Evolutionary conservation across 2,329 filamentous ascomycete genomes (phyloP), one percentile per base, ranked within the genome.

Genomic region (Trichophyton verrucosum): DNA sequence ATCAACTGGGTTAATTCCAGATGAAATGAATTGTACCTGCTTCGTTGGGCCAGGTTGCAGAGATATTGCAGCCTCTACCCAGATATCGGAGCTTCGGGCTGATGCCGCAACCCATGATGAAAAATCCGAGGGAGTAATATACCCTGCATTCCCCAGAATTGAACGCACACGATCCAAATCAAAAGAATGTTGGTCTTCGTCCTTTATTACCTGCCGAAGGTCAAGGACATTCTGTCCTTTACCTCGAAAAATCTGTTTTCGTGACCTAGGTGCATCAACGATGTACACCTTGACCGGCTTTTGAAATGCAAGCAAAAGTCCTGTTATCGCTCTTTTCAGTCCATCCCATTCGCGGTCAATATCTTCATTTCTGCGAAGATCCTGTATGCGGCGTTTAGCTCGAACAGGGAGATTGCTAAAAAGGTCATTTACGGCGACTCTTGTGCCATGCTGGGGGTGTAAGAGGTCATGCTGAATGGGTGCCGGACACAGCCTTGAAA

Each of bases 321-420:
- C 81, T 1, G 84, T 78, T 2, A 91, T 67, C 4, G 78, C 74
- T 57, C 76, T 79, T 63, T 82, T 81, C 15, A 95, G 73, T 0
- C 73, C 73, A 30, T 84, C 81, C 84, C 88, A 92, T 59, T 87
- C 80, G 64, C 80, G 86, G 20, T 81, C 79, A 3, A 81, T 72
- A 56, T 85, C 76, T 24, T 77, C 69, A 9, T 78, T 65, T 65
- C 77, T 79, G 67, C 83, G 76, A 44, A 78, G 71, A 64, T 77
- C 74, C 2, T 84, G 66, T 0, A 82, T 82, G 64, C 91, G 82
- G 66, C 91, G 88, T 70, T 94, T 95, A 27, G 95, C 86, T 13
- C 92, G 85, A 11, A 96, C 92, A 0, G 92, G 91, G 83, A 96
- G 89, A 62, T 86, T 87, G 0, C 91, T 91, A 73, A 96, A 97